Evolutionary conservation across 768 basidiomycete species (phyloP).

Genomic region (Galerina marginata): DNA sequence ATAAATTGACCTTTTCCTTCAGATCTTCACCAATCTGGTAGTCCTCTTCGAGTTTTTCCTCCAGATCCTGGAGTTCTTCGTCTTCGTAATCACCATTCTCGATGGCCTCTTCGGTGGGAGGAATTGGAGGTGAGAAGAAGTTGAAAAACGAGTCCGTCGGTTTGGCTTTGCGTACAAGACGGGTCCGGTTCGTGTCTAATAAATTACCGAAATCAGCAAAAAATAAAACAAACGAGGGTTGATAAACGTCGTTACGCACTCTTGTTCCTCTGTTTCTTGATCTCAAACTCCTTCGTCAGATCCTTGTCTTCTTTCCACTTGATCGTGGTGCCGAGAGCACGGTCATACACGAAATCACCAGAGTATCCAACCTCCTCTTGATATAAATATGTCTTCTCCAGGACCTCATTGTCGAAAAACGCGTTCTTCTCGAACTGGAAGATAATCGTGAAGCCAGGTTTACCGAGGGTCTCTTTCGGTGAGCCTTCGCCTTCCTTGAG

Average conservation of each 20-base stretch:
- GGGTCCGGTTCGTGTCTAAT: constrained; percentile 82
- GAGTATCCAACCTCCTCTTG: constrained; percentile 92
- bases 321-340: constrained; percentile 91
- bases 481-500: constrained; percentile 51
- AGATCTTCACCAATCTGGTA: constrained; percentile 99
- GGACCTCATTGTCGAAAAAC: constrained; percentile 82
- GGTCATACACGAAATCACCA: constrained; percentile 97
- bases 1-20: constrained; percentile 81
- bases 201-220: constrained; percentile 1
- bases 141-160: constrained; percentile 98
- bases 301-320: constrained; percentile 99
- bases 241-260: constrained; percentile 55
- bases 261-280: constrained; percentile 99
- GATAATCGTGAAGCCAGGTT: constrained; percentile 90
- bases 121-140: constrained; percentile 88
- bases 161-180: constrained; percentile 82
- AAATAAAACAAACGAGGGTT: constrained; percentile 7
- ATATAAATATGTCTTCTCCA: constrained; percentile 96
- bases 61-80: constrained; percentile 87
- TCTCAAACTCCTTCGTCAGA: constrained; percentile 95
- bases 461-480: constrained; percentile 55
- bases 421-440: constrained; percentile 87
- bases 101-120: constrained; percentile 69
- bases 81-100: constrained; percentile 79
- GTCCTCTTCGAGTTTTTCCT: constrained; percentile 93